Conservation (phyloP, 768 basidiomycete species). For the Multifurca ochricompacta region DNA sequence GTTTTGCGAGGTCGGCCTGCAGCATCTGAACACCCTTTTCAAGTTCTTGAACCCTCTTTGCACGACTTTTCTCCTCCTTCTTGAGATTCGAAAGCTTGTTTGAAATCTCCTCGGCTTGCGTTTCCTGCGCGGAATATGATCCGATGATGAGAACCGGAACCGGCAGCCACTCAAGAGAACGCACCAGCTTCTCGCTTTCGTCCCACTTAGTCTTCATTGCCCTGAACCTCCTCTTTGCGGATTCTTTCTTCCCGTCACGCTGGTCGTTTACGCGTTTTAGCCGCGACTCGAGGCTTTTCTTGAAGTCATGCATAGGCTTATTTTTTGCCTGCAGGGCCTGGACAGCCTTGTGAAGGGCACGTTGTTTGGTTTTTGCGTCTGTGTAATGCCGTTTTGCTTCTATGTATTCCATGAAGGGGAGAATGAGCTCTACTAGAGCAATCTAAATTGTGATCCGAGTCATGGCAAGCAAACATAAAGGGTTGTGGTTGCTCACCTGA, state of each 20-base stretch:
- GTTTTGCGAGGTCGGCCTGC: conserved; percentile 41
- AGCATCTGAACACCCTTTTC: conserved; percentile 44
- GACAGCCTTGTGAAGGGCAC: conserved; percentile 43
- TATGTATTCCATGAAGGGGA: conserved; percentile 65
- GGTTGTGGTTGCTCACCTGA: conserved; percentile 44
- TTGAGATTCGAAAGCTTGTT: conserved; percentile 48
- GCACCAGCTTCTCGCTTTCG: conserved; percentile 47
- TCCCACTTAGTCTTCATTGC: conserved; percentile 41
- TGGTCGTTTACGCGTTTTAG: conserved; percentile 32
- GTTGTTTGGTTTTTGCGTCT: conserved; percentile 43
- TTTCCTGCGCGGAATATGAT: conserved; percentile 40
- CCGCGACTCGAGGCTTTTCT: conserved; percentile 31
- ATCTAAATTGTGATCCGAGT: conserved; percentile 39
- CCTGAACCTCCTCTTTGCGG: conserved; percentile 43
- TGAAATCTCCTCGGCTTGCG: conserved; percentile 41
- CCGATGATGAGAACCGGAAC: conserved; percentile 1
- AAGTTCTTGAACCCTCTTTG: conserved; percentile 44
- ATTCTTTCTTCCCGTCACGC: conserved; percentile 49
- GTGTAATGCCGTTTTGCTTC: conserved; percentile 44
- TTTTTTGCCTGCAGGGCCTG: conserved; percentile 49
- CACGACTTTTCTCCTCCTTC: conserved; percentile 51
- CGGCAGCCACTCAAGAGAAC: conserved; percentile 23
- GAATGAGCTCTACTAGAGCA: conserved; percentile 50
- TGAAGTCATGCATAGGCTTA: conserved; percentile 55
- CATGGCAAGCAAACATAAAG: not conserved